Conservation (phyloP, 352 stramenopile species). For the Phytopythium ostracodes region DNA sequence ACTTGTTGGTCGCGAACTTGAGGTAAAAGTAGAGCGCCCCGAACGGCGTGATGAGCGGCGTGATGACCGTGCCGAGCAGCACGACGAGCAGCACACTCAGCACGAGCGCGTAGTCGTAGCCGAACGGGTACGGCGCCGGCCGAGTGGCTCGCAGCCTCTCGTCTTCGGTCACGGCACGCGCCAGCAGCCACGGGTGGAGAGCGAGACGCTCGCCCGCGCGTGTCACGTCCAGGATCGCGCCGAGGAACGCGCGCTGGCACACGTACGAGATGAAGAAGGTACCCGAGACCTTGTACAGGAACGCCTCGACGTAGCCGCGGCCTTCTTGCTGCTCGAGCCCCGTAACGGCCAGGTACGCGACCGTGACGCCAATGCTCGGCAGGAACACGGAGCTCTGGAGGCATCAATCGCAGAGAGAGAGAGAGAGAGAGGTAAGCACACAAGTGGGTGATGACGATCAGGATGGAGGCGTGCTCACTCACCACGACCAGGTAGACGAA, state of each 20-base stretch:
- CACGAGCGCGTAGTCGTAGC: constrained; percentile 78
- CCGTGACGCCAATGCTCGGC: constrained; percentile 72
- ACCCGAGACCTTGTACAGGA: constrained; percentile 80
- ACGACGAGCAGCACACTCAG: constrained; percentile 75
- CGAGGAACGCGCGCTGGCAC: constrained; percentile 75
- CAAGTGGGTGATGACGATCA: no score
- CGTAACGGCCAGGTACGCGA: constrained; percentile 70
- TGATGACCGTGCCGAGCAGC: constrained; percentile 72
- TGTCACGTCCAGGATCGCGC: constrained; percentile 68
- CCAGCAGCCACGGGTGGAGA: constrained; percentile 65
- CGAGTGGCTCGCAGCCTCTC: constrained; percentile 44
- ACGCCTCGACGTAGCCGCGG: constrained; percentile 68
- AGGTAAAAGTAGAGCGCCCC: constrained; percentile 80
- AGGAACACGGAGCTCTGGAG: constrained; percentile 74
- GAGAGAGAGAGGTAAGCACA: not conserved
- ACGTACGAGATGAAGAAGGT: constrained; percentile 87
- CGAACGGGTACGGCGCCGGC: constrained; percentile 62
- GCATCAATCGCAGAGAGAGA: no score
- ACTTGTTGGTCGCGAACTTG: constrained; percentile 70
- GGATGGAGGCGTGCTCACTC: no score
- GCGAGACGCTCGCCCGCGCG: constrained; percentile 56
- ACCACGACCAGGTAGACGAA: constrained; percentile 78
- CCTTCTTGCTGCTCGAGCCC: constrained; percentile 42
- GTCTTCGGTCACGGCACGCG: constrained; percentile 52
- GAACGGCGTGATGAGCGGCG: constrained; percentile 73